phyloP scores from a whole-genome alignment of 176 grass and related monocot genomes.

The Tillandsia leiboldiana region DNA sequence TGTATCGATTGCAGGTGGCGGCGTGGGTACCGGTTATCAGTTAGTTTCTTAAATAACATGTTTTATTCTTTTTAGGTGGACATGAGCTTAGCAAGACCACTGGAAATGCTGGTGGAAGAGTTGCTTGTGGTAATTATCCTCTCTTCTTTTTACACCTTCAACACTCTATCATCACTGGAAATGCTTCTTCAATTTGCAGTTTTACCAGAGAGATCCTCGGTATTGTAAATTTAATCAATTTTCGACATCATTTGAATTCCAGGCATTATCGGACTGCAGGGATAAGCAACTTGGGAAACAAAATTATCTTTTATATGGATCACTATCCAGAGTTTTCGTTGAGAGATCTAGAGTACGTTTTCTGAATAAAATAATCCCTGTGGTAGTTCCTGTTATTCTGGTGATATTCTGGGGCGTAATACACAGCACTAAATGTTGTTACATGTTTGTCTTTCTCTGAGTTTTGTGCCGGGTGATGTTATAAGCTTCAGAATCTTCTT shows the following conservation, averaged over 20 bases:
- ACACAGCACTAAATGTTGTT: too few species aligned
- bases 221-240: neutral
- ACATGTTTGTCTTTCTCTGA: too few species aligned
- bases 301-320: neutral
- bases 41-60: neutral
- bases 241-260: neutral
- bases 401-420: too few species aligned
- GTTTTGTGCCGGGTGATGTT: too few species aligned
- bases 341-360: too few species aligned
- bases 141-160: neutral
- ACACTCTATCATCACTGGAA: neutral
- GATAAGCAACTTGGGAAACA: neutral
- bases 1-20: neutral
- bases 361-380: too few species aligned
- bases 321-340: neutral
- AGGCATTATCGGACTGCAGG: constrained; percentile 48
- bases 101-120: constrained; percentile 72
- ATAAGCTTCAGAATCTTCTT: too few species aligned
- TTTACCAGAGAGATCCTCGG: neutral
- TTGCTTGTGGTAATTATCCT: constrained; percentile 47
- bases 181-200: neutral
- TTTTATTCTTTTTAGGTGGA: constrained; percentile 35
- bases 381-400: too few species aligned
- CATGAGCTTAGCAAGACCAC: constrained; percentile 73
- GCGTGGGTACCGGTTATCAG: neutral